Evolutionary conservation across 352 stramenopile species (phyloP), one percentile per base, ranked within the genome.

Genomic region (Phytopythium vexans): DNA sequence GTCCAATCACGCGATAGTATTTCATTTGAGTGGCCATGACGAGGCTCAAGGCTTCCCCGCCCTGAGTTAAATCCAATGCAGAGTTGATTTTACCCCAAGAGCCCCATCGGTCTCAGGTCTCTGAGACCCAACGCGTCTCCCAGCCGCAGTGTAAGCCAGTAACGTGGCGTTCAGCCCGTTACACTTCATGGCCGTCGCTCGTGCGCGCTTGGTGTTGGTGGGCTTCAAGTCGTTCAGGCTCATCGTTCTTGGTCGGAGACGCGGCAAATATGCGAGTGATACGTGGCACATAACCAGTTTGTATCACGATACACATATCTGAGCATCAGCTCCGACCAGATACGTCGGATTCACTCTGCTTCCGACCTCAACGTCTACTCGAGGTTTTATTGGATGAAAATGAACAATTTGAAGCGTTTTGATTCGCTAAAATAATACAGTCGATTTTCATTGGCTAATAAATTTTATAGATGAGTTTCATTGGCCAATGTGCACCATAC

Each of bases 171-270:
- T n/a, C n/a, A n/a, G n/a, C n/a, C n/a, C n/a, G n/a, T n/a, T n/a
- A n/a, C n/a, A n/a, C 27, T 47, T 56, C n/a, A 45, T 36, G 8
- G 54, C 53, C 21, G 47, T 50, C 8, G 32, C 21, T 6, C 42
- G 31, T 1, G 49, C 59, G 12, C 41, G 42, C 16, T 68, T 68
- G 12, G 60, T 55, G 52, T 61, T 68, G 1, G 7, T 43, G 11
- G 56, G 45, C 31, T 46, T 39, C 32, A 56, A 41, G 49, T 60
- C 32, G 21, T 40, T 56, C 0, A 56, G 46, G 7, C 56, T 58
- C 49, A 65, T 69, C 21, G 27, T n/a, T n/a, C n/a, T 44, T n/a
- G 36, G 36, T 40, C 36, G 36, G 36, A 40, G 36, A 40, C 32
- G 32, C 31, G 42, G 16, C 3, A 15, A 33, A 51, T 51, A 51